Conservation (phyloP, 495 filamentous ascomycete genomes). For the Halenospora varia region DNA sequence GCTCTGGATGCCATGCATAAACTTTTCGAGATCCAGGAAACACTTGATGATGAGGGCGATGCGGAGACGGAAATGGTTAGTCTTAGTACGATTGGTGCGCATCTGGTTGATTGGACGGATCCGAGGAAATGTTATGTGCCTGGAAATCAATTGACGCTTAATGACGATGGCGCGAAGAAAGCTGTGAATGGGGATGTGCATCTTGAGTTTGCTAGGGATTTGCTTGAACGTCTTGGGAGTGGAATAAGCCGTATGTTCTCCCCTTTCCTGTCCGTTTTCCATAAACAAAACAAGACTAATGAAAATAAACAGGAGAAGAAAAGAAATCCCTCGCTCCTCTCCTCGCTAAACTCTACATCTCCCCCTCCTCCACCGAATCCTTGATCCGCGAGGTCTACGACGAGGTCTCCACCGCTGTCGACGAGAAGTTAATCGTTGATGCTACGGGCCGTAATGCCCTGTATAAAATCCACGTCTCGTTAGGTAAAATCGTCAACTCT, state of each 20-base stretch:
- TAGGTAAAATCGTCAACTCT: conserved; percentile 58
- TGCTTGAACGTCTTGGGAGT: conserved; percentile 53
- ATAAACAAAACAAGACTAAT: conserved; percentile 32
- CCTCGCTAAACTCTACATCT: conserved; percentile 78
- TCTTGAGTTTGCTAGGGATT: conserved; percentile 56
- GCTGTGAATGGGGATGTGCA: conserved; percentile 64
- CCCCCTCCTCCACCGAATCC: conserved; percentile 48
- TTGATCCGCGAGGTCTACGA: conserved; percentile 47
- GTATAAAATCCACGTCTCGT: conserved; percentile 68
- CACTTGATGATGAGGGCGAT: conserved; percentile 67
- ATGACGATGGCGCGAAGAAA: conserved; percentile 54
- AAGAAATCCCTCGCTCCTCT: conserved; percentile 75
- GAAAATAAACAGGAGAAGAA: conserved; percentile 67
- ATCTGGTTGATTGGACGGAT: conserved; percentile 94
- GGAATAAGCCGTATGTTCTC: conserved; percentile 56
- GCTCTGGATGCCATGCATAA: conserved; percentile 65
- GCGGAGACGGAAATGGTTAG: conserved; percentile 79
- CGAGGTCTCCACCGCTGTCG: conserved; percentile 62
- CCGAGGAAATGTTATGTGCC: conserved; percentile 78
- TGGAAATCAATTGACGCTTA: conserved; percentile 47
- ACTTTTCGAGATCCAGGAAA: conserved; percentile 61
- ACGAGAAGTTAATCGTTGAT: conserved; percentile 63
- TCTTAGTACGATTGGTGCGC: conserved; percentile 66
- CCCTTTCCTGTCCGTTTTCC: conserved; percentile 31
- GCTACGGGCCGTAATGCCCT: conserved; percentile 70